Evolutionary conservation across 192 early-diverging fungal species (phyloP).

Genomic region (Coemansia sp.): DNA sequence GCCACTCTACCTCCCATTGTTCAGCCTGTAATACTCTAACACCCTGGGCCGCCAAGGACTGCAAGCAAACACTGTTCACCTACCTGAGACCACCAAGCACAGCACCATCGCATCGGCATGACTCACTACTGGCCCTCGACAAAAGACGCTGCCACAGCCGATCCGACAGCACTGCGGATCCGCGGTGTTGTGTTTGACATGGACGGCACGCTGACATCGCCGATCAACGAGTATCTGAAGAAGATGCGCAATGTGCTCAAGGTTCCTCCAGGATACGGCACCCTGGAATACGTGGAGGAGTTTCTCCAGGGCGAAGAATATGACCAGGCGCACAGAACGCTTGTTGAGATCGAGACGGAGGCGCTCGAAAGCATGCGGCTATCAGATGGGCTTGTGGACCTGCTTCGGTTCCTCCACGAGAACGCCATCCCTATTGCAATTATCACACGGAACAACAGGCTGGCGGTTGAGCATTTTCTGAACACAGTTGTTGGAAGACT

Average conservation of each 20-base stretch:
- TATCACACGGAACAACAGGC: conserved; percentile 52
- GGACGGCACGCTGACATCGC: conserved; percentile 54
- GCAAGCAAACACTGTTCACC: neutral
- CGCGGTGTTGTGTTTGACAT: conserved; percentile 55
- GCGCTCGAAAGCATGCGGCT: conserved; percentile 50
- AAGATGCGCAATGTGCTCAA: conserved; percentile 37
- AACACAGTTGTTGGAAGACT: conserved; percentile 35
- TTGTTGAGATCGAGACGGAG: conserved; percentile 47
- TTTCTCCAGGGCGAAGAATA: conserved; percentile 33
- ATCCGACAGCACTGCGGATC: conserved; percentile 38
- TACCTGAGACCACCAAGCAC: neutral
- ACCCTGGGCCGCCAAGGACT: neutral
- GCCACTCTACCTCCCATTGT: neutral
- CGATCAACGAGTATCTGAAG: conserved; percentile 44
- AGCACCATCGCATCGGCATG: conserved; percentile 17
- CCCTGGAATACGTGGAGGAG: conserved; percentile 42
- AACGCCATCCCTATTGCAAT: conserved; percentile 46
- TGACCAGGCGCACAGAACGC: conserved; percentile 27
- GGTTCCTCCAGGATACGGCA: conserved; percentile 37
- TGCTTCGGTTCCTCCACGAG: conserved; percentile 41
- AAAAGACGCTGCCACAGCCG: conserved; percentile 16
- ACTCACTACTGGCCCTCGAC: conserved; percentile 38
- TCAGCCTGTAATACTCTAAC: neutral
- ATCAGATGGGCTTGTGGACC: conserved; percentile 42
- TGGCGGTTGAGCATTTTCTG: conserved; percentile 52